These are phyloP conservation scores for Scedosporium aurantiacum DNA, from an alignment of 2,329 filamentous ascomycete genomes.

Conservation along the genomic window DNA sequence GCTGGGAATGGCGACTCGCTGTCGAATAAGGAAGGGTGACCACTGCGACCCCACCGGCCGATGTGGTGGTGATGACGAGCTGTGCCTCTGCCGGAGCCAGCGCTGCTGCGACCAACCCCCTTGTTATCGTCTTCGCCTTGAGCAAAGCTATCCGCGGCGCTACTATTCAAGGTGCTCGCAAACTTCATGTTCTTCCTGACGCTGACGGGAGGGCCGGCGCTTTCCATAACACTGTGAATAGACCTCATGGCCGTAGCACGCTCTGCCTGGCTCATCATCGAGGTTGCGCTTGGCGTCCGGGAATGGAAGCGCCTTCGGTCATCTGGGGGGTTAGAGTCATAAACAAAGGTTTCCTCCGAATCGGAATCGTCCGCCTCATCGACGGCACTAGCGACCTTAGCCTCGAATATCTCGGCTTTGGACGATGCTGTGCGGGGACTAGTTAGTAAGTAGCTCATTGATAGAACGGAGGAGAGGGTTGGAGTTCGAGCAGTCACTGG, in stretches of 20 bases:
- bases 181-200: slow-evolving; percentile 94
- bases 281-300: slow-evolving; percentile 87
- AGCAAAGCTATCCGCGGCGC: slow-evolving; percentile 36
- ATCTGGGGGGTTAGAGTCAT: slow-evolving; percentile 89
- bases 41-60: slow-evolving; percentile 65
- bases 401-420: slow-evolving; percentile 96
- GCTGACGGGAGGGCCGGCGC: slow-evolving; percentile 27
- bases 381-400: slow-evolving; percentile 89
- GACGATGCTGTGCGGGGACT: slow-evolving; percentile 52
- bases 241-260: slow-evolving; percentile 44
- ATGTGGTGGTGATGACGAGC: slow-evolving; percentile 64
- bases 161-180: slow-evolving; percentile 63
- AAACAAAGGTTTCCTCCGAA: slow-evolving; percentile 97
- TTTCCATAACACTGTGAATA: slow-evolving; percentile 58
- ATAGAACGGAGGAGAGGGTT: neutral
- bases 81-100: slow-evolving; percentile 53
- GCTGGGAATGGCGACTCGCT: slow-evolving; percentile 70
- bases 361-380: slow-evolving; percentile 95
- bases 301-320: slow-evolving; percentile 72
- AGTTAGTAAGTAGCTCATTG: slow-evolving; percentile 4
- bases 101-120: slow-evolving; percentile 48
- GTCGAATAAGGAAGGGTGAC: slow-evolving; percentile 62
- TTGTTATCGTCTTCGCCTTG: slow-evolving; percentile 58
- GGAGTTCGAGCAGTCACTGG: neutral
- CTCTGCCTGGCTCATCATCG: slow-evolving; percentile 62